These are phyloP conservation scores for Jamesozyma piceae DNA, from an alignment of 805 yeast species.

Conservation along the genomic window DNA sequence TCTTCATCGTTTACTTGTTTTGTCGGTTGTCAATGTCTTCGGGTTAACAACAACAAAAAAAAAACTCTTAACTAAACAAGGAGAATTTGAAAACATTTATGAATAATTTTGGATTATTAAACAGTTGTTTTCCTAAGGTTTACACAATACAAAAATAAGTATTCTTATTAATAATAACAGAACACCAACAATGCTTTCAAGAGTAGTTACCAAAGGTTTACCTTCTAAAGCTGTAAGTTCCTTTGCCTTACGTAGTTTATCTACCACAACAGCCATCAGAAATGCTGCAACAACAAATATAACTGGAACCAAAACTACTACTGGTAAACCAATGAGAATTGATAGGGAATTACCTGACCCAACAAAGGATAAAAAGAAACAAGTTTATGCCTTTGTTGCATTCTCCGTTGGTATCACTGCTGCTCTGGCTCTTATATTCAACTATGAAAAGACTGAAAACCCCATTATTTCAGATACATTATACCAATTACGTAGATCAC, in stretches of 20 bases:
- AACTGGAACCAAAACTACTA: not conserved
- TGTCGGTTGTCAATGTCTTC: no score
- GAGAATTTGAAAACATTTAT: no score
- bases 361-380: slow-evolving; percentile 42
- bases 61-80: no score
- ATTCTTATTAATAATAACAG: no score
- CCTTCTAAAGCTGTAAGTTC: not conserved
- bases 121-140: no score
- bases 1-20: no score
- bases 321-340: slow-evolving; percentile 44
- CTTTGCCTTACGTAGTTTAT: slow-evolving; percentile 6
- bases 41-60: no score
- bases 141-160: no score
- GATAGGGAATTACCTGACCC: slow-evolving; percentile 82
- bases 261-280: slow-evolving; percentile 1
- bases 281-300: not conserved
- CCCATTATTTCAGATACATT: slow-evolving; percentile 83
- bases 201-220: not conserved
- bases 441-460: slow-evolving; percentile 85
- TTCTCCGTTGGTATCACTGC: slow-evolving; percentile 48
- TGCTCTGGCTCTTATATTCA: slow-evolving; percentile 61
- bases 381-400: slow-evolving; percentile 44
- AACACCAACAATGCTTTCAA: no score
- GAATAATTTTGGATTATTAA: no score
- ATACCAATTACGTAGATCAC: slow-evolving; percentile 74